Evolutionary conservation across 1,284 basidiomycete genomes (phyloP).

Genomic region (Phylloboletellus chloephorus): DNA sequence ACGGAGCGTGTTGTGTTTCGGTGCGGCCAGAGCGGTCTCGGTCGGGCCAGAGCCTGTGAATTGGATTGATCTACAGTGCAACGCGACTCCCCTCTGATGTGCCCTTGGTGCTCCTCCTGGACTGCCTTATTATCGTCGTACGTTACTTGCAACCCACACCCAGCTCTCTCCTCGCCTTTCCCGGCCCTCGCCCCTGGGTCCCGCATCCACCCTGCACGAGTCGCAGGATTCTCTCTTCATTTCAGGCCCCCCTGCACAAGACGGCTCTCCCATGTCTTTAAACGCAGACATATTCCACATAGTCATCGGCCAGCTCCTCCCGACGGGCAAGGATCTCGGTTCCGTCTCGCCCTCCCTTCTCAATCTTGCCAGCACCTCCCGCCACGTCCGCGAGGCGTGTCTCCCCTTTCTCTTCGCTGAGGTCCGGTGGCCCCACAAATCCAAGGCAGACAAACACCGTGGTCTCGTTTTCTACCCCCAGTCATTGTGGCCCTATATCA

Average conservation of each 20-base stretch:
- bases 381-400: conserved; percentile 27
- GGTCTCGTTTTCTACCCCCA: conserved; percentile 29
- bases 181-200: background rate
- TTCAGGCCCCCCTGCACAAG: too few relatives aligned
- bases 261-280: conserved; percentile 20
- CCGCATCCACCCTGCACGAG: conserved; percentile 1
- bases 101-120: too few relatives aligned
- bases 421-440: conserved; percentile 30
- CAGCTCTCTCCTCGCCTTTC: background rate
- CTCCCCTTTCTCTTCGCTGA: conserved; percentile 32
- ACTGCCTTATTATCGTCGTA: background rate
- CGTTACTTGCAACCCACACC: conserved; percentile 11
- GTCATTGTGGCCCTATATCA: conserved; percentile 28
- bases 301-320: conserved; percentile 26
- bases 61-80: conserved; percentile 10
- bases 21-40: conserved; percentile 22
- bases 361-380: conserved; percentile 23
- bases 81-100: conserved; percentile 7
- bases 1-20: too few relatives aligned
- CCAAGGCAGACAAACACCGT: conserved; percentile 20
- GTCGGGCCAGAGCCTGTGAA: conserved; percentile 15
- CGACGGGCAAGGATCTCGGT: conserved; percentile 1
- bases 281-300: conserved; percentile 34
- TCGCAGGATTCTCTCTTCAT: conserved; percentile 1
- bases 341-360: conserved; percentile 17